Evolutionary conservation across 2,329 filamentous ascomycete species (phyloP).

Genomic region (Claviceps fusiformis): DNA sequence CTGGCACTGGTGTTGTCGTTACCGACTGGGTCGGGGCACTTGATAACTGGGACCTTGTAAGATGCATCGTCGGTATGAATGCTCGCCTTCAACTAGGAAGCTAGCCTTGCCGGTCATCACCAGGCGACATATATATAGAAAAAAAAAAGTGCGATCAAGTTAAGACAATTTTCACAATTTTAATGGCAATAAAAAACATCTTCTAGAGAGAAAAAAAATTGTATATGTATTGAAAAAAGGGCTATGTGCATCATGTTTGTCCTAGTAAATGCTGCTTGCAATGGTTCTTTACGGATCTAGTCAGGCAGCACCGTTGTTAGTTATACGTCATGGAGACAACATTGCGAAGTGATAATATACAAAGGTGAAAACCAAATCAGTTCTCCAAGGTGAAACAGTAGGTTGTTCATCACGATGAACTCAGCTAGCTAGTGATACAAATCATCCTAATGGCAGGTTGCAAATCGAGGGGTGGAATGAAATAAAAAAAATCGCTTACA

Average conservation of each 20-base stretch:
- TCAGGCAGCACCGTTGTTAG: background rate
- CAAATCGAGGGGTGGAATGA: background rate
- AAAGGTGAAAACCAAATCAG: slow-evolving; percentile 27
- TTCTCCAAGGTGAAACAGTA: slow-evolving; percentile 47
- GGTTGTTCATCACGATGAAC: slow-evolving; percentile 40
- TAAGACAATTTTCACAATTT: background rate
- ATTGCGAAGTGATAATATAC: background rate
- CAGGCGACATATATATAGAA: background rate
- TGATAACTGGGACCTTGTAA: slow-evolving; percentile 82
- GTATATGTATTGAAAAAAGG: background rate
- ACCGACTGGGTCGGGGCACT: slow-evolving; percentile 84
- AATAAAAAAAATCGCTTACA: background rate
- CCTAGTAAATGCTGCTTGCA: background rate
- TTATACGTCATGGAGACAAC: background rate
- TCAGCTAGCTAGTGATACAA: slow-evolving; percentile 35
- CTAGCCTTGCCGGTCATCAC: slow-evolving; percentile 10
- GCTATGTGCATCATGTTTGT: background rate
- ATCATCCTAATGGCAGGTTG: slow-evolving; percentile 34
- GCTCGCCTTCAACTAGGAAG: slow-evolving; percentile 42
- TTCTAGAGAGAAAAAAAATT: background rate
- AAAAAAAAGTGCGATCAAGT: background rate
- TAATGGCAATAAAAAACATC: background rate
- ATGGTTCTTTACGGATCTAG: background rate
- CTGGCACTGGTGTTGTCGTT: slow-evolving; percentile 74
- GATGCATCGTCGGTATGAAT: slow-evolving; percentile 87